Conservation (phyloP, 306 rosid species). For the Notholithocarpus densiflorus region DNA sequence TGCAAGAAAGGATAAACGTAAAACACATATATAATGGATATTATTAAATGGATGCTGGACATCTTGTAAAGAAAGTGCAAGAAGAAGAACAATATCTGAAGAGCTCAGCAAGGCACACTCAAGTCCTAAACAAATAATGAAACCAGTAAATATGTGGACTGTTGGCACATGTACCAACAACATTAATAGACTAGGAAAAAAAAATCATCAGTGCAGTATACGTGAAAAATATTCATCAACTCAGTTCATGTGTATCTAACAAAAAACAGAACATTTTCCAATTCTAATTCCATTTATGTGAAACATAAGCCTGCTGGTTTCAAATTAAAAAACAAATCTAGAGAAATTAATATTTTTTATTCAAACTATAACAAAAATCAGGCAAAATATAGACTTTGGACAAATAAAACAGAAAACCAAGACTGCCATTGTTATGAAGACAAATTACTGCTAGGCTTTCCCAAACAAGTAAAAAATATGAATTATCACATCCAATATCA, state of each 20-base stretch:
- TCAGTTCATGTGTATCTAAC: not conserved
- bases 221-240: not conserved
- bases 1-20: conserved; percentile 40
- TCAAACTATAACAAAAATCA: not conserved
- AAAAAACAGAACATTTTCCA: not conserved
- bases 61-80: conserved; percentile 5
- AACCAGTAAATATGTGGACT: not conserved
- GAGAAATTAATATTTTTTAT: not conserved
- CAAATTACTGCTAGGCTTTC: not conserved
- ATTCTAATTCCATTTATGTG: not conserved
- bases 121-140: not conserved
- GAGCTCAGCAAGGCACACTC: not conserved
- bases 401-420: not conserved
- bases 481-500: not conserved
- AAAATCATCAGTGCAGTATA: no score
- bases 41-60: conserved; percentile 1
- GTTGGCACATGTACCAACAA: no score
- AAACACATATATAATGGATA: not conserved
- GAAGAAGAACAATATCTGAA: not conserved
- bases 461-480: not conserved
- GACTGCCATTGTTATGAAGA: not conserved
- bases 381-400: not conserved
- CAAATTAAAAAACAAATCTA: not conserved
- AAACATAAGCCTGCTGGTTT: not conserved
- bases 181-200: no score